A percentile compares a stretch with the other conserved stretches of the same genome.
Evolutionary conservation across 2,329 filamentous ascomycete species (phyloP).

Genomic region (Pyrenochaeta sp.): DNA sequence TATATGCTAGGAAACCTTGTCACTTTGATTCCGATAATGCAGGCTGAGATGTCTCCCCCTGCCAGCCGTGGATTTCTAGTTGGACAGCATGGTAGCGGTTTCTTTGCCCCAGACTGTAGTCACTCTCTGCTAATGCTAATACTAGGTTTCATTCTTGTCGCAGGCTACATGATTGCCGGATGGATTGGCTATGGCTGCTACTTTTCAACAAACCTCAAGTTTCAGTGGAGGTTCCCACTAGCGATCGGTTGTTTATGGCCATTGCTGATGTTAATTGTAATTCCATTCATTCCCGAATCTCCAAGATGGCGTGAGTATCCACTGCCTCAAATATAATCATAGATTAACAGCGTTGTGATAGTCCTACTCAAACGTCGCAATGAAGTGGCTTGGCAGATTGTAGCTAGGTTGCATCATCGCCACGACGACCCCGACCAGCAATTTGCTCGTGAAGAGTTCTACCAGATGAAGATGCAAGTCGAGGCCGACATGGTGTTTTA

Average conservation of each 20-base stretch:
- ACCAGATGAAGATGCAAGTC: constrained; percentile 12
- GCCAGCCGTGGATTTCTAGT: constrained; percentile 1
- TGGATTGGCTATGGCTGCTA: constrained; percentile 8
- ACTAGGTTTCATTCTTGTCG: constrained; percentile 4
- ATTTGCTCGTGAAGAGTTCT: constrained; percentile 10
- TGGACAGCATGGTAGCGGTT: constrained; percentile 6
- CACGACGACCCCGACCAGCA: constrained; percentile 1
- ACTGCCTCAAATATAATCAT: no score
- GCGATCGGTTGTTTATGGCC: constrained; percentile 2
- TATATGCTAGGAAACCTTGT: no score
- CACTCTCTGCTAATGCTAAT: no score
- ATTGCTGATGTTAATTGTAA: constrained; percentile 1
- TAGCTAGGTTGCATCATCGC: constrained; percentile 4
- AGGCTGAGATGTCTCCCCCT: constrained; percentile 5
- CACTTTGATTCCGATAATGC: constrained; percentile 2
- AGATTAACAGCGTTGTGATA: no score
- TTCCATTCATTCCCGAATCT: constrained; percentile 1
- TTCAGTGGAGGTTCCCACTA: constrained; percentile 7
- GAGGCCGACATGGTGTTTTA: no score
- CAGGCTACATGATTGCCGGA: constrained; percentile 5
- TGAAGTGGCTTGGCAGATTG: constrained; percentile 5
- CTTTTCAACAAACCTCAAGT: constrained; percentile 1
- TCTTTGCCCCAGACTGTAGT: no score
- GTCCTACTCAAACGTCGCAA: constrained; percentile 5
- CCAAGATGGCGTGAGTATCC: constrained; percentile 11